Percentiles rank a stretch among this genome's conserved stretches.
phyloP scores from a whole-genome alignment of 2,329 filamentous ascomycete genomes.

The Talaromyces sp. region DNA sequence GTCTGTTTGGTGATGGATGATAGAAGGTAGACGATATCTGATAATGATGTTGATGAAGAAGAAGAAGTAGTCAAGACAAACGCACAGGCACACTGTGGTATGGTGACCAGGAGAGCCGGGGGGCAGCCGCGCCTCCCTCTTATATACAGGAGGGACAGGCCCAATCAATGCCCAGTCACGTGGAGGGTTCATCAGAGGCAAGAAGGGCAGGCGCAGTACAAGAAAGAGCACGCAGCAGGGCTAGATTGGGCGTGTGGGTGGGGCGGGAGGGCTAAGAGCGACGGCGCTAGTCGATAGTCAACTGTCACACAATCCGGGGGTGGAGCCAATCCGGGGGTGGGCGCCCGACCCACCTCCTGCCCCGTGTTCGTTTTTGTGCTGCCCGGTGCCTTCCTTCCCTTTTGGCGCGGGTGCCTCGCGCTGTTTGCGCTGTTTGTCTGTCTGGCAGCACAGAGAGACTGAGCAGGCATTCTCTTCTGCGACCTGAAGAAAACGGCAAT shows the following conservation, averaged over 20 bases:
- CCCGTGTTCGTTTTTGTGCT: neutral
- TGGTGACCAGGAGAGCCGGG: neutral
- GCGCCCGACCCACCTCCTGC: neutral
- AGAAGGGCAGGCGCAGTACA: neutral
- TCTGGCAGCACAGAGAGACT: neutral
- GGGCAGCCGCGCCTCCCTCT: neutral
- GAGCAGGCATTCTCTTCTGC: neutral
- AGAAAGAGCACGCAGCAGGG: neutral
- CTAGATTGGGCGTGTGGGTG: neutral
- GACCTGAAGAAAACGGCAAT: too few species aligned
- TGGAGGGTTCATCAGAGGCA: neutral
- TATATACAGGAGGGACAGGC: neutral
- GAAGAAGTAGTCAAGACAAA: neutral
- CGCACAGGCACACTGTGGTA: neutral
- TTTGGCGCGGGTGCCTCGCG: neutral
- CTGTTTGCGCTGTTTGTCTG: neutral
- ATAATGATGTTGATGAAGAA: neutral
- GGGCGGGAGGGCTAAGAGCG: slow-evolving; percentile 1
- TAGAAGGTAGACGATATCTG: neutral
- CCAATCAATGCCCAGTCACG: neutral
- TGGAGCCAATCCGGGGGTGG: slow-evolving; percentile 6
- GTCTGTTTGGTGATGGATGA: neutral
- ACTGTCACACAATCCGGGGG: slow-evolving; percentile 7
- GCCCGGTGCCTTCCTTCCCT: neutral
- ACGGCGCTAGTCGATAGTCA: neutral